Percentiles rank a stretch among this genome's conserved stretches.
These are phyloP conservation scores for Lentinula detonsa DNA, from an alignment of 768 basidiomycete species.

Conservation along the genomic window DNA sequence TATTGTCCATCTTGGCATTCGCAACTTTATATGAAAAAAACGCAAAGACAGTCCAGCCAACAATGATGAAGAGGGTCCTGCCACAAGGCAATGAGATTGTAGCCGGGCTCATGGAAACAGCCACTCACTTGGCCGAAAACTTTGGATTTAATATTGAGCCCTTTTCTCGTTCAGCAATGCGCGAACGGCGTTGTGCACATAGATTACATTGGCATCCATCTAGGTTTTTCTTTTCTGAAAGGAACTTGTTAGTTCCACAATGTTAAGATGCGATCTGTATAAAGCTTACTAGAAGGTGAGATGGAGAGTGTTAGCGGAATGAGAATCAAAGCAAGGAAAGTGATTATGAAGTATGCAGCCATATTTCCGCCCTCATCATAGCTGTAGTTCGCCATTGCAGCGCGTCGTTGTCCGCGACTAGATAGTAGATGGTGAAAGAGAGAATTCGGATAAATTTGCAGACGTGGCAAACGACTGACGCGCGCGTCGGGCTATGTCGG, in stretches of 20 bases:
- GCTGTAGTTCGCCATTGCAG: constrained; percentile 69
- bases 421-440: not conserved
- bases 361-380: constrained; percentile 84
- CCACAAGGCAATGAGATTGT: constrained; percentile 2
- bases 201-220: constrained; percentile 57
- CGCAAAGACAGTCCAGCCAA: constrained; percentile 72
- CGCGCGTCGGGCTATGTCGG: not conserved
- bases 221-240: constrained; percentile 27
- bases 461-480: constrained; percentile 1
- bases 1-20: constrained; percentile 51
- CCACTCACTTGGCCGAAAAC: constrained; percentile 45
- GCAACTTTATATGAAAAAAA: constrained; percentile 64
- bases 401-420: constrained; percentile 11
- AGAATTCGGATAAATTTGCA: not conserved
- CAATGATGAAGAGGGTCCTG: constrained; percentile 54
- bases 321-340: constrained; percentile 80
- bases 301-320: constrained; percentile 67
- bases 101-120: not conserved
- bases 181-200: constrained; percentile 51
- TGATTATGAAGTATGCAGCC: constrained; percentile 88
- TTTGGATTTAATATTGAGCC: constrained; percentile 43
- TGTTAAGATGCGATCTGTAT: not conserved
- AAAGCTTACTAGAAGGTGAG: constrained; percentile 41
- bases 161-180: constrained; percentile 32
- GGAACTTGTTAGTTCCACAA: constrained; percentile 6